These are phyloP conservation scores for Candida sphagnicola DNA, from an alignment of 805 yeast species.

Conservation along the genomic window DNA sequence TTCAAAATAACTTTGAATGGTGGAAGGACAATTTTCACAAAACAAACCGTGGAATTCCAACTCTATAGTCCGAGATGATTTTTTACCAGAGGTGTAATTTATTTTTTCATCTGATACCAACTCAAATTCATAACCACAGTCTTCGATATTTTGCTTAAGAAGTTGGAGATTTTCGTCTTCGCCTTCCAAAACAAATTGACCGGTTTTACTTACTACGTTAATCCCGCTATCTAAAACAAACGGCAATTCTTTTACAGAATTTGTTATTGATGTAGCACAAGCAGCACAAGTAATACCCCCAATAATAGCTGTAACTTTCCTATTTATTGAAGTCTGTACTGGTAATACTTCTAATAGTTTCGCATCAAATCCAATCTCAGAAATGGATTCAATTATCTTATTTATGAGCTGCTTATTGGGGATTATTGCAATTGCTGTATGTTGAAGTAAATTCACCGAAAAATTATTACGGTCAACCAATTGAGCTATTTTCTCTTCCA, in stretches of 20 bases:
- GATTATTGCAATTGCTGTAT: constrained; percentile 50
- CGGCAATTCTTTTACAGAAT: constrained; percentile 43
- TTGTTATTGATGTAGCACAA: constrained; percentile 55
- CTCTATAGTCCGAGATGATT: constrained; percentile 52
- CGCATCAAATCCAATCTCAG: constrained; percentile 40
- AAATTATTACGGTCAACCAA: constrained; percentile 20
- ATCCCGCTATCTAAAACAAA: constrained; percentile 53
- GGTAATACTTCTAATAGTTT: constrained; percentile 58
- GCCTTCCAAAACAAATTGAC: constrained; percentile 53
- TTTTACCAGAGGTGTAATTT: constrained; percentile 45
- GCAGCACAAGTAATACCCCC: constrained; percentile 78
- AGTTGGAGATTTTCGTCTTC: constrained; percentile 31
- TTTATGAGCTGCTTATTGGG: constrained; percentile 47
- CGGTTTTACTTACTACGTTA: constrained; percentile 58
- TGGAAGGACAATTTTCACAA: constrained; percentile 66
- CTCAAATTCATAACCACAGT: constrained; percentile 62
- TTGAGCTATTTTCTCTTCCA: constrained; percentile 25
- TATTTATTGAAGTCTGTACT: constrained; percentile 44
- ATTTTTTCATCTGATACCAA: constrained; percentile 41
- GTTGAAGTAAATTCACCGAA: constrained; percentile 49
- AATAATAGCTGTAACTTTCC: constrained; percentile 54
- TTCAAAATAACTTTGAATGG: constrained; percentile 45
- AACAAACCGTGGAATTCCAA: constrained; percentile 62
- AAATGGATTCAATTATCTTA: constrained; percentile 21
- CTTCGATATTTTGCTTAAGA: constrained; percentile 53